Conservation (phyloP, 495 filamentous ascomycete species). For the Hypoxylon fuscum region DNA sequence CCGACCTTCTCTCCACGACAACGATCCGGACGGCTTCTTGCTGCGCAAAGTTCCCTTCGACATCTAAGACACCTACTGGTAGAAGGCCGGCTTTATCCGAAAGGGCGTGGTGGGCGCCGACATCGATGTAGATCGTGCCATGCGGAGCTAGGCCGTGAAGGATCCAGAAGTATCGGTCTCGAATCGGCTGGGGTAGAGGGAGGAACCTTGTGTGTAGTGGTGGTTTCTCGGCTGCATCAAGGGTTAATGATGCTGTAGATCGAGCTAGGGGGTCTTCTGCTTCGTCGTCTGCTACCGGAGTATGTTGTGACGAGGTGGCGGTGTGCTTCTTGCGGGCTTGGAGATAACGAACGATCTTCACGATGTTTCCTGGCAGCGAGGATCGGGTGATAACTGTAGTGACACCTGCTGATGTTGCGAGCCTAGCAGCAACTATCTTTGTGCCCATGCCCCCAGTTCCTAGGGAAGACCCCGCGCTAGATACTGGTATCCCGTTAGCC, state of each 20-base stretch:
- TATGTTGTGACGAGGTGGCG: constrained; percentile 40
- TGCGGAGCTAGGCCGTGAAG: constrained; percentile 92
- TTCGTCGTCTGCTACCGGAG: constrained; percentile 28
- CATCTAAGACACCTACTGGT: constrained; percentile 88
- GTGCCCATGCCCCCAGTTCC: constrained; percentile 99
- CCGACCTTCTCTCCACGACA: constrained; percentile 61
- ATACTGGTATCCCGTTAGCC: constrained; percentile 61
- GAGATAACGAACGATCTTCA: constrained; percentile 83
- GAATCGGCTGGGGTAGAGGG: constrained; percentile 83
- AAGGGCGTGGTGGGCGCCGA: constrained; percentile 83
- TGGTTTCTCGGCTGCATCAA: constrained; percentile 45
- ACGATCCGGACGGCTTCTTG: constrained; percentile 89
- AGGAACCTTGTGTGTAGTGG: constrained; percentile 94
- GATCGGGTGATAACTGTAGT: constrained; percentile 94
- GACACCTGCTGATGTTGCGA: constrained; percentile 93
- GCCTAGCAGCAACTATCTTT: constrained; percentile 93
- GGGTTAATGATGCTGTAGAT: constrained; percentile 48
- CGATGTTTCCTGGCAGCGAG: constrained; percentile 91
- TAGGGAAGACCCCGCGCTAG: constrained; percentile 83
- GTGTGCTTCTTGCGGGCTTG: constrained; percentile 63
- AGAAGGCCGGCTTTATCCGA: constrained; percentile 85
- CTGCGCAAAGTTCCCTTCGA: constrained; percentile 86
- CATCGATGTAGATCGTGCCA: constrained; percentile 90
- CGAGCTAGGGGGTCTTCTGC: constrained; percentile 46
- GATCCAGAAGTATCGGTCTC: constrained; percentile 96